These are phyloP conservation scores for Fusarium paranaense DNA, from an alignment of 2,329 filamentous ascomycete species.

Conservation along the genomic window DNA sequence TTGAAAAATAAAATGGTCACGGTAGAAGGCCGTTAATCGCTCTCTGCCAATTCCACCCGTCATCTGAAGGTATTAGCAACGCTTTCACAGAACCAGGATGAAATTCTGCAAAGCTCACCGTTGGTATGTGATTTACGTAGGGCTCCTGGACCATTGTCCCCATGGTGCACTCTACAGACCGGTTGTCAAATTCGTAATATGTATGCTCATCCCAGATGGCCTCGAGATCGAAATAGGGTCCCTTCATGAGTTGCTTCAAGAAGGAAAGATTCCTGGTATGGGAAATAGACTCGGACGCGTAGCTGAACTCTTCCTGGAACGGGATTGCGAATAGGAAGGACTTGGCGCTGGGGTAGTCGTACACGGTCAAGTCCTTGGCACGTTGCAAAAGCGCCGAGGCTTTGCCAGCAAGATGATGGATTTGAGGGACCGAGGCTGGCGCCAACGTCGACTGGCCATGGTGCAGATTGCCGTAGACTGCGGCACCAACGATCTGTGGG, in stretches of 20 bases:
- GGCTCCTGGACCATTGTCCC: conserved; percentile 83
- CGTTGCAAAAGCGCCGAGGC: neutral
- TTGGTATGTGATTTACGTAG: conserved; percentile 83
- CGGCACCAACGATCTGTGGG: conserved; percentile 32
- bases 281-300: conserved; percentile 69
- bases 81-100: neutral
- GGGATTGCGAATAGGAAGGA: conserved; percentile 59
- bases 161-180: conserved; percentile 80
- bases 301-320: conserved; percentile 61
- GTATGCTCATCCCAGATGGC: conserved; percentile 84
- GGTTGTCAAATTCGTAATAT: conserved; percentile 75
- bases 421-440: conserved; percentile 5
- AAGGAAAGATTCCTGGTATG: conserved; percentile 76
- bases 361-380: conserved; percentile 31
- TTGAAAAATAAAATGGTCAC: conserved; percentile 80
- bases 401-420: conserved; percentile 33
- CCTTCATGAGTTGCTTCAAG: conserved; percentile 61
- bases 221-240: conserved; percentile 76
- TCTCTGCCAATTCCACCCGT: conserved; percentile 77
- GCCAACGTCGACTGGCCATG: neutral
- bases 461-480: conserved; percentile 35
- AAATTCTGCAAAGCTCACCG: conserved; percentile 55
- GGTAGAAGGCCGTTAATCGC: conserved; percentile 74
- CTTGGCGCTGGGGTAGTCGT: conserved; percentile 56
- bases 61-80: conserved; percentile 49